Evolutionary conservation across 2,329 filamentous ascomycete genomes (phyloP).

Genomic region (Sporothrix luriei): DNA sequence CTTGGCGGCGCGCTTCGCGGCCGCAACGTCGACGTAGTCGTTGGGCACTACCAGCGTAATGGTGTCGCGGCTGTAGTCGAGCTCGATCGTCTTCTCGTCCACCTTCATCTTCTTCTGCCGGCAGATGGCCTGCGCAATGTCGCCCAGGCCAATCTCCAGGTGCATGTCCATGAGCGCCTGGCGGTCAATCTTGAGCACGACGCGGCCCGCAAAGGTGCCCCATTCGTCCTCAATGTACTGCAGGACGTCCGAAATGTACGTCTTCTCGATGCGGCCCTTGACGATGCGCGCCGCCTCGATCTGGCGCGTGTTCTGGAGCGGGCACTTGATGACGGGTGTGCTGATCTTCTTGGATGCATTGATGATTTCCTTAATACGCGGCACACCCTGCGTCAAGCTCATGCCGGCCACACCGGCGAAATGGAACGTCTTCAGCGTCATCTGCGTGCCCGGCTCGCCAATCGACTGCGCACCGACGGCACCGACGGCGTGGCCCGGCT

Average conservation of each 20-base stretch:
- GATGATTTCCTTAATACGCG: slow-evolving; percentile 99
- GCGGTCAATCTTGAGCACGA: slow-evolving; percentile 80
- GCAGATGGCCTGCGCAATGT: slow-evolving; percentile 77
- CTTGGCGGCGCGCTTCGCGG: slow-evolving; percentile 52
- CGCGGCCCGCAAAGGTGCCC: slow-evolving; percentile 72
- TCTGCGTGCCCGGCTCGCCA: slow-evolving; percentile 96
- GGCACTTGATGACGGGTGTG: slow-evolving; percentile 89
- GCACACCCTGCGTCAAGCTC: slow-evolving; percentile 99
- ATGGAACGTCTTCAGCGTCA: slow-evolving; percentile 99
- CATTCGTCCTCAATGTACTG: slow-evolving; percentile 85
- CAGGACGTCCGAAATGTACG: slow-evolving; percentile 79
- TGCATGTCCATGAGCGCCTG: slow-evolving; percentile 78
- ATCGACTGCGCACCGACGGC: slow-evolving; percentile 97
- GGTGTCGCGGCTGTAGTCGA: slow-evolving; percentile 62
- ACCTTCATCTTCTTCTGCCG: slow-evolving; percentile 83
- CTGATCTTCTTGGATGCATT: slow-evolving; percentile 94
- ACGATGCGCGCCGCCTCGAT: slow-evolving; percentile 84
- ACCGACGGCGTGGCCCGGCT: slow-evolving; percentile 93
- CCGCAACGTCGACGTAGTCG: slow-evolving; percentile 52
- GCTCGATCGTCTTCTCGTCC: slow-evolving; percentile 57
- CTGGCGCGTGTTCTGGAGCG: slow-evolving; percentile 72
- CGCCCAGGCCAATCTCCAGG: slow-evolving; percentile 71
- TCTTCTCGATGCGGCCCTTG: slow-evolving; percentile 94
- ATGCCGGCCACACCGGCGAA: slow-evolving; percentile 99
- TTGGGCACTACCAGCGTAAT: slow-evolving; percentile 74